Conservation (phyloP, 2,329 filamentous ascomycete species). For the Pseudocercospora fuligena region DNA sequence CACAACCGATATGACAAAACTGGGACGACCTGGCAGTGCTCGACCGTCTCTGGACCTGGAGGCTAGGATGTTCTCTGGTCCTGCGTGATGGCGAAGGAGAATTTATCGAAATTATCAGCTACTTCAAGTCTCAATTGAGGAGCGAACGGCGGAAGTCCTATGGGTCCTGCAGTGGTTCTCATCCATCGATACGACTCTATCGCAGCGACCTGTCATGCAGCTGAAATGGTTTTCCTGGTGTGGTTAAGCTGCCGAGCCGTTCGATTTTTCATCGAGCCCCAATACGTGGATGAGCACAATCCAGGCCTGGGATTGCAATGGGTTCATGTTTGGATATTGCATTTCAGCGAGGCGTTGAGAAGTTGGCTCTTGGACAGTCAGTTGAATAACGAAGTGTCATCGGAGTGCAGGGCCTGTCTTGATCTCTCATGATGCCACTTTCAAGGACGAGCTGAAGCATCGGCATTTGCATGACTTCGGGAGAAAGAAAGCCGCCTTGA, state of each 20-base stretch:
- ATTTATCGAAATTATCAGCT: not conserved
- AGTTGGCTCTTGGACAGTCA: not conserved
- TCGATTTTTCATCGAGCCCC: too few relatives aligned
- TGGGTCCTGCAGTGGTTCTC: not conserved
- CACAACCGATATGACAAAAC: not conserved
- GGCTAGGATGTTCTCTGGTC: constrained; percentile 15
- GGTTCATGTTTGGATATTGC: not conserved
- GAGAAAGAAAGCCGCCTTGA: too few relatives aligned
- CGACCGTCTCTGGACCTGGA: constrained; percentile 9
- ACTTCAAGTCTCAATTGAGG: not conserved
- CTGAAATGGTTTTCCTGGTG: too few relatives aligned
- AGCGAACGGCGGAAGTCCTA: not conserved
- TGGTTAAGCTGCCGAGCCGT: too few relatives aligned
- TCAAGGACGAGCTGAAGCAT: too few relatives aligned
- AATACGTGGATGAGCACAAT: too few relatives aligned
- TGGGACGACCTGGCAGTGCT: not conserved
- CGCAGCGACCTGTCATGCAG: not conserved
- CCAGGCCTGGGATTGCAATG: not conserved
- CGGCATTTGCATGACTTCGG: too few relatives aligned
- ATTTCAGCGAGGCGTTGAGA: constrained; percentile 1
- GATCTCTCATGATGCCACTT: not conserved
- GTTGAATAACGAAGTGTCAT: not conserved
- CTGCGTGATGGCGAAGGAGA: not conserved
- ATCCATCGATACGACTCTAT: not conserved
- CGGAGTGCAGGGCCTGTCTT: not conserved